Evolutionary conservation across 768 basidiomycete genomes (phyloP), one percentile per base, ranked within the genome.

Genomic region (Lanmaoa rubissima): DNA sequence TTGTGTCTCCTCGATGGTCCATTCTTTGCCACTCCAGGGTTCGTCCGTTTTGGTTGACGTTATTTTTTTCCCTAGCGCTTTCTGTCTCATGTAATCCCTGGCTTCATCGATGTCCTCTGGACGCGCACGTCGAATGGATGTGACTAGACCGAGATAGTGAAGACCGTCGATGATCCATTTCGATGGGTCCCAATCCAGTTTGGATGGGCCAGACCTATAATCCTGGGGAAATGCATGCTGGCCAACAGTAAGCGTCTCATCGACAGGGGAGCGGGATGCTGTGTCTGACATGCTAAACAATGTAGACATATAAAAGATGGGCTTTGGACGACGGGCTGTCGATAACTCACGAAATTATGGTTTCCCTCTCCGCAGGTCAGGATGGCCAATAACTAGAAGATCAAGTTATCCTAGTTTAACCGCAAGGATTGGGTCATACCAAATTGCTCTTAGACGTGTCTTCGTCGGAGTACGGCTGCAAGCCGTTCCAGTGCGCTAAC

Each of bases 201-300:
- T 52, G 28, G 49, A 59, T 21, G 58, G 58, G 11, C 58, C 49
- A 24, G 58, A 59, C 21, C 58, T 46, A 28, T 59, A 59, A 38
- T 59, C 58, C 34, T 59, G 57, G n/a, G 58, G 57, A 47, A 59
- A 59, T 14, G 58, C n/a, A 14, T 59, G 57, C 58, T 59, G 44
- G 13, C 10, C 35, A 44, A 39, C 4, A 32, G 57, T 58, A 14
- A 58, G 57, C n/a, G 16, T 14, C 24, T 58, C 32, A 26, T 49
- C 24, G 13, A 40, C 42, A n/a, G 10, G 3, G 11, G 32, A 58
- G n/a, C 11, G n/a, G 44, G 12, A 40, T 4, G 11, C 1, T 44
- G 21, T 21, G 11, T 46, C 58, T 59, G 14, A 59, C 58, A 28
- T 59, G 57, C 58, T 59, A 21, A 26, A 50, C 19, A 9, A 38